Evolutionary conservation across 2,329 filamentous ascomycete genomes (phyloP), one percentile per base, ranked within the genome.

Genomic region (Lachnellula suecica): DNA sequence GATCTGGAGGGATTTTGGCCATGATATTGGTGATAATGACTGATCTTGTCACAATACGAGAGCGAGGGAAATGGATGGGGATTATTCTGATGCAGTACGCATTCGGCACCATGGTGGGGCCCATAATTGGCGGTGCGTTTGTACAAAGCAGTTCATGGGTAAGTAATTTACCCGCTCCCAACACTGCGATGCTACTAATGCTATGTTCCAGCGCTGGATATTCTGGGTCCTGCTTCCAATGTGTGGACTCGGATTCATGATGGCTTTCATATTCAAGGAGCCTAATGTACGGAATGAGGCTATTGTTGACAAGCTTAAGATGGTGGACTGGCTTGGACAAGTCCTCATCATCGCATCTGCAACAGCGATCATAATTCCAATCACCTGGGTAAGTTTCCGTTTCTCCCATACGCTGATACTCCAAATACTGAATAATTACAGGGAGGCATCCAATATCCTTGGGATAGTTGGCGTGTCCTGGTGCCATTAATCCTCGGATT

Each of bases 371-470:
- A 66, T 85, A 35, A 79, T 85, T 40, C 78, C 80, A 0, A 66
- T 86, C 5, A 82, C 81, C 1, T 83, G 81, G 73, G 37, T 40
- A 40, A 17, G 37, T 17, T 17, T 22, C 4, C 6, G 4, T 17
- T 40, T 22, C 10, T 17, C 13, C 19, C 37, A 10, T 10, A 4
- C 20, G 4, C 8, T 5, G 31, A n/a, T 15, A 34, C 3, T 34
- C 31, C n/a, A 10, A n/a, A n/a, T 34, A 17, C 37, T 40, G 11
- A 40, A 17, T 7, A 22, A 19, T 15, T 11, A 40, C 11, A 40
- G 37, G 85, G 83, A 10, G 84, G 83, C 24, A 74, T 85, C 11
- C 78, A 84, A 68, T 87, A 84, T 63, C 63, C 74, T 0, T 88
- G 84, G 84, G 64, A 70, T 41, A 81, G 75, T 8, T 85, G 78